Percentiles rank a stretch among this genome's conserved stretches.
Evolutionary conservation across 345 rosid species (phyloP).

Genomic region (Rhizophora mangle): DNA sequence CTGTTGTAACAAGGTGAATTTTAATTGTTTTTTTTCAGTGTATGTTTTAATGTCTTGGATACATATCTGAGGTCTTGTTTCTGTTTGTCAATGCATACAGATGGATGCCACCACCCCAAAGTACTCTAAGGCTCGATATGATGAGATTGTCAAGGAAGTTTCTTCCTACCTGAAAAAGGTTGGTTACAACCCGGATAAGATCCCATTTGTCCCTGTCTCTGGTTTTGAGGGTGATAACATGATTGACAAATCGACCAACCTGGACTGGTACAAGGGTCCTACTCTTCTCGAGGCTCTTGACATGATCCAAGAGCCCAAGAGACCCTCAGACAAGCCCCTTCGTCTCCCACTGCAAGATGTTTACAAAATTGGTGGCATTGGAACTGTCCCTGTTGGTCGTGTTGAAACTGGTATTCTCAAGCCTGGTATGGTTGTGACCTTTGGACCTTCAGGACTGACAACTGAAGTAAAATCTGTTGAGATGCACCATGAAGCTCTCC

Average conservation of each 20-base stretch:
- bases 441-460: slow-evolving; percentile 25
- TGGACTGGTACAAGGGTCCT: slow-evolving; percentile 83
- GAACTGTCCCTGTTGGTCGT: slow-evolving; percentile 58
- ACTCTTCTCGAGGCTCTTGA: slow-evolving; percentile 71
- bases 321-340: slow-evolving; percentile 88
- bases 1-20: slow-evolving; percentile 63
- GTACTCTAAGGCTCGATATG: slow-evolving; percentile 74
- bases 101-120: slow-evolving; percentile 86
- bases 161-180: slow-evolving; percentile 75
- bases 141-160: slow-evolving; percentile 72
- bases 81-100: not conserved
- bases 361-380: slow-evolving; percentile 86
- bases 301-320: slow-evolving; percentile 67
- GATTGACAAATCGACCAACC: slow-evolving; percentile 73
- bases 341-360: slow-evolving; percentile 90
- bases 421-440: slow-evolving; percentile 30
- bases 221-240: slow-evolving; percentile 89
- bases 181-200: slow-evolving; percentile 71
- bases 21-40: not conserved
- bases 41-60: too few species aligned
- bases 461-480: slow-evolving; percentile 32
- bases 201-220: slow-evolving; percentile 80
- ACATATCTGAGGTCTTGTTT: too few species aligned
- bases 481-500: slow-evolving; percentile 27
- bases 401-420: slow-evolving; percentile 26